Evolutionary conservation across 345 rosid species (phyloP).

Genomic region (Lepidium sativum): DNA sequence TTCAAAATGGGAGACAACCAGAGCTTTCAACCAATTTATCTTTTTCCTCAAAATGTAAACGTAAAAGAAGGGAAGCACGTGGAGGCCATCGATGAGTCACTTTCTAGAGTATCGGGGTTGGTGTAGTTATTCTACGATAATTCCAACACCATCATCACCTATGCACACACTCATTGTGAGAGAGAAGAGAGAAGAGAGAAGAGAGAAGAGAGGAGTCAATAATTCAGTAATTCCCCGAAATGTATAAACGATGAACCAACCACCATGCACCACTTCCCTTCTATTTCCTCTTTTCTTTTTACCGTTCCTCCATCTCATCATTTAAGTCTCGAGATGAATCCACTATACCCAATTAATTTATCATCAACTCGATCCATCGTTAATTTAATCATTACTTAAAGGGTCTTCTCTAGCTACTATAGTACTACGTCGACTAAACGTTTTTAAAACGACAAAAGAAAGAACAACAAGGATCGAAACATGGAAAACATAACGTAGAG

Average conservation of each 20-base stretch:
- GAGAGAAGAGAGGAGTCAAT: neutral
- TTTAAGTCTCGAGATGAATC: too few species aligned
- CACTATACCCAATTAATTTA: too few species aligned
- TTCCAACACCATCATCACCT: slow-evolving; percentile 13
- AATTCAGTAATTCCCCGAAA: slow-evolving; percentile 21
- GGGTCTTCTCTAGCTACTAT: neutral
- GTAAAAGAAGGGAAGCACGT: slow-evolving; percentile 19
- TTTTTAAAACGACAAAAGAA: neutral
- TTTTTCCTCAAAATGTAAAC: too few species aligned
- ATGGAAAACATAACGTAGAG: neutral
- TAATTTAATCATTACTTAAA: neutral
- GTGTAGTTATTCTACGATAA: slow-evolving; percentile 10
- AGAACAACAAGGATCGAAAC: neutral
- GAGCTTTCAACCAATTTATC: neutral
- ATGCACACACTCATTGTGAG: neutral
- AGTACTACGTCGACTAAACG: neutral
- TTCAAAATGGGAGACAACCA: slow-evolving; percentile 21
- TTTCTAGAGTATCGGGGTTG: slow-evolving; percentile 10
- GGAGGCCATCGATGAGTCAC: slow-evolving; percentile 18
- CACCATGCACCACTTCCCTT: slow-evolving; percentile 12
- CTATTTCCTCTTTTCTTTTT: too few species aligned
- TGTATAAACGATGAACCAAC: slow-evolving; percentile 31
- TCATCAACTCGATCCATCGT: too few species aligned
- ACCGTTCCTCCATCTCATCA: too few species aligned
- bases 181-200: too few species aligned